These are phyloP conservation scores for Lachancea fermentati DNA, from an alignment of 805 yeast genomes.

Conservation along the genomic window DNA sequence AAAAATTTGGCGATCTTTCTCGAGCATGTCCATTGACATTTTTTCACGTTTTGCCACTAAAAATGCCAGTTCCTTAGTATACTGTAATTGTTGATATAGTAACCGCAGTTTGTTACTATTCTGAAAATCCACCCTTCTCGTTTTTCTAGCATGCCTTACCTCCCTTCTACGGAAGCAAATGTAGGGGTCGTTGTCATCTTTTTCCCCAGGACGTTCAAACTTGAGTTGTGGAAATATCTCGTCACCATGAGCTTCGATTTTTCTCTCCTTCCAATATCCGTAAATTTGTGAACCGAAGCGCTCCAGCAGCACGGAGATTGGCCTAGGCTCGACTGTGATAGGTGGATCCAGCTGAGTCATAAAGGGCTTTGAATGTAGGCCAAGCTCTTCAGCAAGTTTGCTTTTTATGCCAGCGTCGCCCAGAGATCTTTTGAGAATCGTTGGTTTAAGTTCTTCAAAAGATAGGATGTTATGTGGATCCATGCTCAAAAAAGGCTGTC, in stretches of 20 bases:
- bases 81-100: constrained; percentile 68
- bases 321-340: constrained; percentile 36
- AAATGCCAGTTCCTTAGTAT: constrained; percentile 64
- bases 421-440: constrained; percentile 38
- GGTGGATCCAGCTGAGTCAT: constrained; percentile 47
- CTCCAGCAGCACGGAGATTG: constrained; percentile 44
- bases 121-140: constrained; percentile 88
- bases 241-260: constrained; percentile 63
- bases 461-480: constrained; percentile 74
- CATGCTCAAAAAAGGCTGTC: constrained; percentile 83
- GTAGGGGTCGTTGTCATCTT: constrained; percentile 92
- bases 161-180: constrained; percentile 94
- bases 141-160: constrained; percentile 90
- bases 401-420: constrained; percentile 50
- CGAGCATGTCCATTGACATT: constrained; percentile 47
- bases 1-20: constrained; percentile 62
- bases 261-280: constrained; percentile 75
- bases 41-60: constrained; percentile 65
- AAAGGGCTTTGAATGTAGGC: constrained; percentile 42
- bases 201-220: constrained; percentile 82
- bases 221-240: constrained; percentile 68
- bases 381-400: constrained; percentile 49
- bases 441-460: constrained; percentile 60
- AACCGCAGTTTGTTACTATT: constrained; percentile 77
- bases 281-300: constrained; percentile 64